Evolutionary conservation across 257 asterid species (phyloP), one percentile per base, ranked within the genome.

Genomic region (Agastache rugosa): DNA sequence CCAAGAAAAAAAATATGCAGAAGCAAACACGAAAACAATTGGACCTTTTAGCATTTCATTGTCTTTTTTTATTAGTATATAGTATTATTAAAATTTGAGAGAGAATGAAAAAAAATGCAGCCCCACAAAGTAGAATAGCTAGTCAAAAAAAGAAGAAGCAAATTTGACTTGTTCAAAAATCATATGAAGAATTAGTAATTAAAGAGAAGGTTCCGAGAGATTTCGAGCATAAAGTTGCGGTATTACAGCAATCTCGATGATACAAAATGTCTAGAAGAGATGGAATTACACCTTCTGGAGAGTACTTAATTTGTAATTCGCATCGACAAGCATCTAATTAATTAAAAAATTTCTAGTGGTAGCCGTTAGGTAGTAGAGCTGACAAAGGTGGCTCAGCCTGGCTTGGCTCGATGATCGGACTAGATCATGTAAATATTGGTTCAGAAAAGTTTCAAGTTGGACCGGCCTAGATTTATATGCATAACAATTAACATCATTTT

Each of bases 21-120:
- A 42, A 71, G 22, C 12, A 51, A 50, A 65, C 78, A 78, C 70
- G 81, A 64, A 72, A 77, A 29, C 19, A 55, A 29, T 8, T 8
- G 7, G 51, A 58, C 12, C 12, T 29, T 60, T 34, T 15, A 71
- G 31, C 5, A n/a, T 41, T 19, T 54, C 25, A 6, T 3, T 20
- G 3, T 37, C 5, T 50, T 63, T 63, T 4, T 19, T 8, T n/a
- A 54, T 35, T 35, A 41, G 2, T 17, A 70, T 22, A 1, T n/a
- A n/a, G n/a, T n/a, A 16, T 51, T 17, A 39, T 6, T 31, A 3
- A 42, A 50, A 22, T 22, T 16, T 9, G 64, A 47, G 34, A 34
- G 35, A 31, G 34, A 16, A 4, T 4, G 7, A 23, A 5, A 60
- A 39, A 2, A 35, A 19, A 11, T n/a, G 41, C 35, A 41, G 67